Base-by-base conservation (phyloP, 306 rosid species). In the Citrullus amarus region DNA sequence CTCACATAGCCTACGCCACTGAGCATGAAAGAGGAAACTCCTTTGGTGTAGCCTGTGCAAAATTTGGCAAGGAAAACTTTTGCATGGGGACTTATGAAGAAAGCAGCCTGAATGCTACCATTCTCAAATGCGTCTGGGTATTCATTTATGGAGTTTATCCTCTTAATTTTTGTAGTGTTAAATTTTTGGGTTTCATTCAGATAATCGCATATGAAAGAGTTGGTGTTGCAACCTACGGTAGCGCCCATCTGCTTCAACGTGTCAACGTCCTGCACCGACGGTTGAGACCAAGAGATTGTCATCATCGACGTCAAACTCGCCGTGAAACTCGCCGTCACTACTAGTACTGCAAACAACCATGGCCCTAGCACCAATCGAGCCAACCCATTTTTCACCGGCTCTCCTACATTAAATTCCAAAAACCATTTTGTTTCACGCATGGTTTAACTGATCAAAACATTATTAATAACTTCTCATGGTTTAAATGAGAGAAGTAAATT, bases 1-100 rank as follows among this genome's bases (percentile, higher is more conserved):
- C 91, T 75, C 41, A 88, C 95, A 79, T 83, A 92, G 53, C 93
- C 93, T 8, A 85, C 59, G 78, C 93, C 90, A 18, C 89, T 90
- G 4, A 88, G 87, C 66, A 65, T 88, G 80, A 71, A 76, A 20
- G 82, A 58, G 38, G 83, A 88, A 61, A 2, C 74, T 18, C 88
- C 79, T 78, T n/a, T 85, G 56, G 57, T 68, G 76, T 63, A 75
- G 34, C 90, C 93, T 16, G 20, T 67, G 74, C 97, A 83, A 80
- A 86, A 77, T 79, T 71, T 86, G 50, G 93, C 80, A 7, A 90
- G 86, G 74, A 87, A 92, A 41, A 90, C 90, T 50, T 86, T 79
- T 6, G 91, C 89, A 44, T 90, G 95, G 38, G 95, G 93, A 0
- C 39, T 77, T 48, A 83, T 83, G 58, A 90, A 85, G 91, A 90